Conservation (phyloP, 352 stramenopile species). For the Phytopythium vexans region DNA sequence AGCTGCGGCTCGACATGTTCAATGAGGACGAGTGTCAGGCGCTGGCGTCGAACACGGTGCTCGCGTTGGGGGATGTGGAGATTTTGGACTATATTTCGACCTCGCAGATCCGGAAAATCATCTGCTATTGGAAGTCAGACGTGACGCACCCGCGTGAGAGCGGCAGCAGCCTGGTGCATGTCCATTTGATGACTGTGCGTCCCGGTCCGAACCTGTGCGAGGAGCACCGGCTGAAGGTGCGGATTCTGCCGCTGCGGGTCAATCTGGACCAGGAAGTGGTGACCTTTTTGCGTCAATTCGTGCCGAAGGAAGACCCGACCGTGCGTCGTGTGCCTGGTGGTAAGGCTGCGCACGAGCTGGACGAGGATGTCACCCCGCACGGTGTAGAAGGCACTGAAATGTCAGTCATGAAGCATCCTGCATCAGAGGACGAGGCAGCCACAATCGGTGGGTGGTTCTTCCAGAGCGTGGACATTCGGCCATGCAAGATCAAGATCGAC, state of each 20-base stretch:
- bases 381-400: slow-evolving; percentile 51
- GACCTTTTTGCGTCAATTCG: slow-evolving; percentile 84
- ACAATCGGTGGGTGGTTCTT: slow-evolving; percentile 77
- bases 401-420: slow-evolving; percentile 15
- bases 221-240: slow-evolving; percentile 79
- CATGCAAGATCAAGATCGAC: slow-evolving; percentile 90
- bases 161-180: slow-evolving; percentile 77
- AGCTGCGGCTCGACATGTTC: slow-evolving; percentile 83
- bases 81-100: slow-evolving; percentile 89
- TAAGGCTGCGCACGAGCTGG: slow-evolving; percentile 19
- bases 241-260: slow-evolving; percentile 71
- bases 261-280: slow-evolving; percentile 88
- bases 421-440: slow-evolving; percentile 32
- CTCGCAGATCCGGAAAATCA: slow-evolving; percentile 87
- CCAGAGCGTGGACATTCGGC: slow-evolving; percentile 83
- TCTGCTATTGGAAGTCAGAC: slow-evolving; percentile 90
- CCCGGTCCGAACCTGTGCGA: slow-evolving; percentile 74
- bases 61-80: slow-evolving; percentile 78
- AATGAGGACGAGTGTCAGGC: slow-evolving; percentile 72
- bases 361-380: slow-evolving; percentile 17
- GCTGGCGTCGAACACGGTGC: slow-evolving; percentile 67
- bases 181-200: slow-evolving; percentile 79
- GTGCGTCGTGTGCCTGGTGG: slow-evolving; percentile 5
- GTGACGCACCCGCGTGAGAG: slow-evolving; percentile 76
- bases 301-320: slow-evolving; percentile 41